Evolutionary conservation across 805 yeast species (phyloP), one percentile per base, ranked within the genome.

Genomic region (Candida palmyrensis): DNA sequence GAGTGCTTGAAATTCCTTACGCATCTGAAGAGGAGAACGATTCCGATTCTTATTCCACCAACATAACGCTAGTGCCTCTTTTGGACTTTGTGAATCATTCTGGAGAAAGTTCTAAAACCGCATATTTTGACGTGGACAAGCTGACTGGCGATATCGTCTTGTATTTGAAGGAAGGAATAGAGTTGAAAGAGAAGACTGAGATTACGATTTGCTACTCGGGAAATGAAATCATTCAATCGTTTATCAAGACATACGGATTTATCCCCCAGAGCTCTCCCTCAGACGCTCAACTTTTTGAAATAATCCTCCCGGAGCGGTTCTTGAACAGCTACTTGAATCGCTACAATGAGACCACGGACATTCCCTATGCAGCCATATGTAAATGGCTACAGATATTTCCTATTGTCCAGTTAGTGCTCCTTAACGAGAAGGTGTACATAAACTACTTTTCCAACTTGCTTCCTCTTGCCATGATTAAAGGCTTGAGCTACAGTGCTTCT

Each of bases 401-500:
- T 0, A 44, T 44, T 10, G 38, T 57, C n/a, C 62, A 56, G 30
- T 18, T 53, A 4, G 38, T 49, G 4, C 10, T 29, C 7, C 20
- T 25, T 12, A 18, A 32, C 10, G 32, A 37, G n/a, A 35, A 37
- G 4, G 38, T 42, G 2, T 40, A 41, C 21, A n/a, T 51, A 11
- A 45, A 50, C 19, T 39, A 51, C n/a, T 30, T 36, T 17, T 43
- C 42, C 10, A 41, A 38, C 20, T 32, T 37, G 9, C 36, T 55
- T 12, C 52, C 54, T 2, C 23, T 44, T 4, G 32, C 51, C 13
- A 47, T 52, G 86, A 25, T 59, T 83, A 35, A 77, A 76, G 35
- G 70, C 84, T 4, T 73, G 84, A 39, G 90, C 82, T 52, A 69
- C 80, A 22, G 86, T 92, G 88, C 71, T 83, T 35, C 27, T 18